phyloP scores from a whole-genome alignment of 1,284 basidiomycete genomes.

The Xerocomus amazonicus region DNA sequence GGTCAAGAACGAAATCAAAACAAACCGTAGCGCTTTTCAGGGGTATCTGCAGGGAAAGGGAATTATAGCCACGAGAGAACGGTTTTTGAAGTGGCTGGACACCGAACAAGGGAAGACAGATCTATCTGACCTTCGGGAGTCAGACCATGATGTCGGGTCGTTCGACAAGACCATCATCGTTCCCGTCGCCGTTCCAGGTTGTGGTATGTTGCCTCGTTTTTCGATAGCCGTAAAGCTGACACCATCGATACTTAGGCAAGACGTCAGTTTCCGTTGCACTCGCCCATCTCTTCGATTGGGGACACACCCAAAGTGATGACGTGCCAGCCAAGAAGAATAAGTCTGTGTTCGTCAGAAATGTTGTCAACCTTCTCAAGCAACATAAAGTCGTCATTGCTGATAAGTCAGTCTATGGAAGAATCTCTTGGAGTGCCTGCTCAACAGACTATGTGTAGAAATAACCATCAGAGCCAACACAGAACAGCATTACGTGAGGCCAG shows the following conservation, averaged over 20 bases:
- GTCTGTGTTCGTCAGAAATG: constrained; percentile 74
- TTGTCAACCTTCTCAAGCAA: constrained; percentile 56
- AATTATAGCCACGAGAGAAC: constrained; percentile 81
- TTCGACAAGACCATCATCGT: constrained; percentile 83
- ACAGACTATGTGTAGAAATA: constrained; percentile 59
- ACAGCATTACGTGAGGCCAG: constrained; percentile 58
- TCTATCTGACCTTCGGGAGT: constrained; percentile 25
- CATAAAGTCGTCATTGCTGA: constrained; percentile 86
- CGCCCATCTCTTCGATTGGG: constrained; percentile 74
- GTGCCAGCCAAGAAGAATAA: constrained; percentile 78
- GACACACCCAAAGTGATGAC: constrained; percentile 92
- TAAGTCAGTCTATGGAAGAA: constrained; percentile 50
- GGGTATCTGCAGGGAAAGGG: constrained; percentile 71
- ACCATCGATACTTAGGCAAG: constrained; percentile 60
- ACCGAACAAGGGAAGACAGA: constrained; percentile 43
- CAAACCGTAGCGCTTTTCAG: constrained; percentile 60
- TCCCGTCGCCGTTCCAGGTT: constrained; percentile 90
- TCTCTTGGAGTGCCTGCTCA: background rate
- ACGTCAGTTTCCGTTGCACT: constrained; percentile 84
- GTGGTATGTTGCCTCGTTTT: constrained; percentile 53
- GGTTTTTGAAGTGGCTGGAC: constrained; percentile 72
- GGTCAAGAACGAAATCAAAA: constrained; percentile 69
- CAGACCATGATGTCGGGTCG: constrained; percentile 27
- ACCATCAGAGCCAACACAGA: constrained; percentile 81
- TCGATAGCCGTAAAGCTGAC: constrained; percentile 1